Percentiles rank a stretch among this genome's conserved stretches.
Evolutionary conservation across 176 grass and related monocot species (phyloP).

Genomic region (Lolium rigidum): DNA sequence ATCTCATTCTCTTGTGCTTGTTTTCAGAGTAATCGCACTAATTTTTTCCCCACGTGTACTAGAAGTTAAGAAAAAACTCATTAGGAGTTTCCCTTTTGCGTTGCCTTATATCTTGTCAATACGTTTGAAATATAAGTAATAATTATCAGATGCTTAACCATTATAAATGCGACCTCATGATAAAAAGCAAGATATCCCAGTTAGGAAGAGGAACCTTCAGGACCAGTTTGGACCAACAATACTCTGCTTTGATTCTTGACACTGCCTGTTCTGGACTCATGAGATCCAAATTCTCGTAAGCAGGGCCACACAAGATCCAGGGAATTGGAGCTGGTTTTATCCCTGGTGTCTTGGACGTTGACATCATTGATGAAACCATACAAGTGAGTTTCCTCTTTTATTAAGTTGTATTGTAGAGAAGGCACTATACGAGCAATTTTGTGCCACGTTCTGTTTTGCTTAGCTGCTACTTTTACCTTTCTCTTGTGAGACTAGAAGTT

Average conservation of each 20-base stretch:
- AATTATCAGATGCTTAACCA: not conserved
- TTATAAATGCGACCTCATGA: not conserved
- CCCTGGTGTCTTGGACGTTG: conserved; percentile 77
- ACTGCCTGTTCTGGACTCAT: conserved; percentile 36
- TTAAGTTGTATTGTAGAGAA: conserved; percentile 4
- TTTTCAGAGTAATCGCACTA: not conserved
- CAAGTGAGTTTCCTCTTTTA: conserved; percentile 49
- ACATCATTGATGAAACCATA: conserved; percentile 73
- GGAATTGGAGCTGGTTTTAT: conserved; percentile 94
- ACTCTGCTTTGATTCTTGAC: not conserved
- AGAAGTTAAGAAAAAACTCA: not conserved
- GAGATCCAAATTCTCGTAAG: not conserved
- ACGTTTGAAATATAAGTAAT: not conserved
- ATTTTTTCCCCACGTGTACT: not conserved
- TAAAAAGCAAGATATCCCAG: not conserved
- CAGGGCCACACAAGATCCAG: conserved; percentile 96
- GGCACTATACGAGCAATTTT: not conserved
- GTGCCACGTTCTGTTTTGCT: not conserved
- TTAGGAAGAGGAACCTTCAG: conserved; percentile 31
- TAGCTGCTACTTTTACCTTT: not conserved
- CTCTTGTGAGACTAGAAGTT: not conserved
- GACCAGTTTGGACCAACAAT: conserved; percentile 34
- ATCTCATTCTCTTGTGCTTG: not conserved
- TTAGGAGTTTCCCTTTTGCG: conserved; percentile 1
- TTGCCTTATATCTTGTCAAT: conserved; percentile 10